Percentiles rank a stretch among this genome's conserved stretches.
These are phyloP conservation scores for Clarireedia sp. DNA, from an alignment of 2,329 filamentous ascomycete genomes.

Conservation along the genomic window DNA sequence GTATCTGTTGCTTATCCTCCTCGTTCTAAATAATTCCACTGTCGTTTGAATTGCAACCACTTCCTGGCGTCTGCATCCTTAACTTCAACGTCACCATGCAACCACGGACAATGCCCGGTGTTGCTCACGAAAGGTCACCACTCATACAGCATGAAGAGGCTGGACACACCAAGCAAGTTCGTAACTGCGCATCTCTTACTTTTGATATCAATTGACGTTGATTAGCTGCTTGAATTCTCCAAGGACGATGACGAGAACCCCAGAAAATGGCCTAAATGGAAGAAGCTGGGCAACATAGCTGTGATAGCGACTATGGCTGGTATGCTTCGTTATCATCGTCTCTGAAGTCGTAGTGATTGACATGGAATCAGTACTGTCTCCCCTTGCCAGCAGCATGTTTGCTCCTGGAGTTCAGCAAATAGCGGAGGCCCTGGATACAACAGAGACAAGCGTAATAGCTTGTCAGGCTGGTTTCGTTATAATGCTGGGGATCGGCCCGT, in stretches of 20 bases:
- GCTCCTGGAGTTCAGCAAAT: slow-evolving; percentile 41
- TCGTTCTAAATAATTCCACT: too few species aligned
- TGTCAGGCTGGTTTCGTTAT: slow-evolving; percentile 34
- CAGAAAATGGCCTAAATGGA: slow-evolving; percentile 19
- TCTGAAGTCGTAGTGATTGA: neutral
- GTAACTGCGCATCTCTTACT: neutral
- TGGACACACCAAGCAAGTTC: neutral
- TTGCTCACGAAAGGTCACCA: slow-evolving; percentile 13
- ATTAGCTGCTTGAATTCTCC: slow-evolving; percentile 11
- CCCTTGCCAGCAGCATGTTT: slow-evolving; percentile 36
- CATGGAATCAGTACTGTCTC: slow-evolving; percentile 3
- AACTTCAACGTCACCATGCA: neutral
- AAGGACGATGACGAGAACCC: slow-evolving; percentile 21
- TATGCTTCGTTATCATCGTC: slow-evolving; percentile 1
- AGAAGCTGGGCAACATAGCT: slow-evolving; percentile 22
- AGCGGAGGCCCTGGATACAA: slow-evolving; percentile 24
- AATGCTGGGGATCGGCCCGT: slow-evolving; percentile 11
- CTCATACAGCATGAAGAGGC: slow-evolving; percentile 14
- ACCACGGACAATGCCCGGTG: neutral
- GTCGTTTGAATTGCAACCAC: too few species aligned
- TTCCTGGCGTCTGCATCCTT: neutral
- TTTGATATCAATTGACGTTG: neutral
- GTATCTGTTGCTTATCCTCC: too few species aligned
- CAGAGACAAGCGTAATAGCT: slow-evolving; percentile 37
- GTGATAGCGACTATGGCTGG: slow-evolving; percentile 24